Base-by-base conservation (phyloP, 2,329 filamentous ascomycete species). In the Sclerotinia glacialis region DNA sequence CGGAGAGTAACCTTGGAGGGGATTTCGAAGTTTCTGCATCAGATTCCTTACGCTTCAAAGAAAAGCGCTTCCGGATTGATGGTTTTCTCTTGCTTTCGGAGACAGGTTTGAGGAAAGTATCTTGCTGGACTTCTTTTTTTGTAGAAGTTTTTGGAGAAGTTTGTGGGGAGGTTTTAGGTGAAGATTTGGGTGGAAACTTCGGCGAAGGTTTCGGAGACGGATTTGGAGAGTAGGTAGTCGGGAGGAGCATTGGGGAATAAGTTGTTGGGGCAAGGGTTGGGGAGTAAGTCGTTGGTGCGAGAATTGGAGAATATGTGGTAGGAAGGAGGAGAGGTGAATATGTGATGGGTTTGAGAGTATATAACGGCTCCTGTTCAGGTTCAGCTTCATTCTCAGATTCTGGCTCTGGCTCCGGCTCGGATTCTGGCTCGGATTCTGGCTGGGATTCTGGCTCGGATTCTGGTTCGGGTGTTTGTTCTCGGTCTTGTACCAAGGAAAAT, bases 281-380 rank as follows among this genome's bases (percentile, higher is more conserved):
- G n/a, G 40, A 54, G n/a, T 28, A 16, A 28, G 40, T 64, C 5
- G 60, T 60, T 42, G 9, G 60, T 23, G n/a, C 23, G 53, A 40
- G 66, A 66, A 59, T 58, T 66, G 26, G 71, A 42, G 65, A 50
- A 47, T 67, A 61, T 21, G 63, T 66, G 23, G 59, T 65, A n/a
- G 71, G 70, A 47, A 70, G 70, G 23, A 73, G 71, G n/a, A 70
- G 66, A 14, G 74, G 74, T 37, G 67, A 74, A 64, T 76, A 76
- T 31, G 74, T 76, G 54, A 69, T 68, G 31, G 75, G 74, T 61
- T 76, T 73, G 9, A 76, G 70, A 34, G 73, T 74, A 53, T 76
- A 74, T 49, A 74, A 69, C 0, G 72, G 69, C 64, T 73, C 71
- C 0, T 72, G 69, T 66, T 73, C 69, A 42, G 64, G 54, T 60